A percentile compares a stretch with the other conserved stretches of the same genome.
Conservation (phyloP, 1,139 yeast species). For the Taphrina sp. region DNA sequence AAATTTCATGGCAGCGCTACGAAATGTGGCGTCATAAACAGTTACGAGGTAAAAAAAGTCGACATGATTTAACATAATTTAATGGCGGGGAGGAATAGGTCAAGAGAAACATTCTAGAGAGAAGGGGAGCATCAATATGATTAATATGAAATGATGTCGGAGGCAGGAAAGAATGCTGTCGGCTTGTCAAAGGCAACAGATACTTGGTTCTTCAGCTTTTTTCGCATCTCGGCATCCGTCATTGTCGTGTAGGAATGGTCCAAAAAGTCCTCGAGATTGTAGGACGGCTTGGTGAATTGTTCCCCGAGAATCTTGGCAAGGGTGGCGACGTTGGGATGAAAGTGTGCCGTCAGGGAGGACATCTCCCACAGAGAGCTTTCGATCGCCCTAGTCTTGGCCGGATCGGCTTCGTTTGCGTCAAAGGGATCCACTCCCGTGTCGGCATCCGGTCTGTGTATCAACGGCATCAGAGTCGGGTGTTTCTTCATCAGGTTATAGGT, state of each 20-base stretch:
- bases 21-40: too few species aligned
- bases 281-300: slow-evolving; percentile 82
- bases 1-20: too few species aligned
- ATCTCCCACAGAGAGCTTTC: slow-evolving; percentile 91
- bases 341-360: slow-evolving; percentile 76
- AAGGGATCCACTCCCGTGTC: slow-evolving; percentile 59
- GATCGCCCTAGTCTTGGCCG: slow-evolving; percentile 73
- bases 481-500: slow-evolving; percentile 81
- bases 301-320: slow-evolving; percentile 83
- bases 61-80: too few species aligned
- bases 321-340: slow-evolving; percentile 93
- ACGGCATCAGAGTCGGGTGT: slow-evolving; percentile 90
- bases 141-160: slow-evolving; percentile 4
- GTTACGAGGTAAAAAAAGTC: too few species aligned
- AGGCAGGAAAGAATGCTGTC: slow-evolving; percentile 1
- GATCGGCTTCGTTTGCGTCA: slow-evolving; percentile 62
- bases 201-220: slow-evolving; percentile 67
- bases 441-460: slow-evolving; percentile 61
- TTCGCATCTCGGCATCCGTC: slow-evolving; percentile 68
- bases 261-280: slow-evolving; percentile 88
- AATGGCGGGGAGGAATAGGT: too few species aligned
- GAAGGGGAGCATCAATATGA: too few species aligned
- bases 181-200: slow-evolving; percentile 66
- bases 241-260: slow-evolving; percentile 84
- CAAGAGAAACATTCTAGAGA: too few species aligned